Percentiles rank a stretch among this genome's conserved stretches.
phyloP scores from a whole-genome alignment of 169 alveolate genomes.

The Plasmodium adleri region DNA sequence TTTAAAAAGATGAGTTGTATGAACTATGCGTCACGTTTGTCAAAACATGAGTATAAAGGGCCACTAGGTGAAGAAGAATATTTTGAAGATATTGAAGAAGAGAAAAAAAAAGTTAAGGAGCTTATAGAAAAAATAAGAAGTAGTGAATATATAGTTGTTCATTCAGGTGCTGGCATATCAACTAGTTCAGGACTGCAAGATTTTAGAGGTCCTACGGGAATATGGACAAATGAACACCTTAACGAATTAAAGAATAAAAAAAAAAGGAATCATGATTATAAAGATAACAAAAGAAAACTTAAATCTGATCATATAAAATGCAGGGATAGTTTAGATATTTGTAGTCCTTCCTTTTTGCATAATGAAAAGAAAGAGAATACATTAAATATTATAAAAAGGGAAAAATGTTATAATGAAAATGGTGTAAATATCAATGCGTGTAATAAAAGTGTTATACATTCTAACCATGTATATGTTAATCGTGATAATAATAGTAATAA shows the following conservation, averaged over 20 bases:
- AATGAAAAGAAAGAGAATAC: too few relatives aligned
- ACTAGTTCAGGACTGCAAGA: slow-evolving; percentile 87
- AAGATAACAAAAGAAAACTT: slow-evolving; percentile 50
- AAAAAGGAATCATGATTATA: slow-evolving; percentile 5
- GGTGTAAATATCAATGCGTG: too few relatives aligned
- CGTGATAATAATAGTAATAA: too few relatives aligned
- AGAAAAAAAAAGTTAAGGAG: slow-evolving; percentile 74
- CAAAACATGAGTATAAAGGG: slow-evolving; percentile 85
- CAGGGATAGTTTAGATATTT: not conserved
- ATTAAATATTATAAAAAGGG: too few relatives aligned
- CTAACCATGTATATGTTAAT: too few relatives aligned
- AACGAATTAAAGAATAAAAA: slow-evolving; percentile 20
- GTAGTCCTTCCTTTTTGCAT: too few relatives aligned
- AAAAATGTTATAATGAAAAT: too few relatives aligned
- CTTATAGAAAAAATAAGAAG: slow-evolving; percentile 73
- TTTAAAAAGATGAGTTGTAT: slow-evolving; percentile 68
- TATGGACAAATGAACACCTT: slow-evolving; percentile 84
- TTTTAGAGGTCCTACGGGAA: slow-evolving; percentile 88
- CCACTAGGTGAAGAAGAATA: slow-evolving; percentile 84
- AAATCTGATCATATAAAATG: slow-evolving; percentile 50
- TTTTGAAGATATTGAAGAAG: slow-evolving; percentile 83
- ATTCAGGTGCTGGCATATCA: slow-evolving; percentile 88
- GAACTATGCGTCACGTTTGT: slow-evolving; percentile 81
- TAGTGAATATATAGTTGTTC: slow-evolving; percentile 82
- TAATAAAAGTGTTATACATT: too few relatives aligned